Evolutionary conservation across 495 filamentous ascomycete species (phyloP), one percentile per base, ranked within the genome.

Genomic region (Daldinia concentrica): DNA sequence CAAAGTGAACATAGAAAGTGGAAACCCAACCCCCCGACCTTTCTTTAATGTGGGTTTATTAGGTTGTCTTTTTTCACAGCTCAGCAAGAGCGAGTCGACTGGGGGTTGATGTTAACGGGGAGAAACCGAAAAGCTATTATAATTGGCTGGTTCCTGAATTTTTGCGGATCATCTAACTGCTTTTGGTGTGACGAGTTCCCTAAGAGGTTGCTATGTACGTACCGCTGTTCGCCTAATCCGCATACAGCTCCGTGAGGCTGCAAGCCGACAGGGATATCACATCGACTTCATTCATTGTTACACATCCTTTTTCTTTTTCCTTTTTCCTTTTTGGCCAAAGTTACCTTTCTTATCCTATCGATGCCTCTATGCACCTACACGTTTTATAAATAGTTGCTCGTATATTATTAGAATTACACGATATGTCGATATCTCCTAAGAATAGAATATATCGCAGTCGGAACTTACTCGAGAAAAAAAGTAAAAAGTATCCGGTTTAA

Each of bases 111-210:
- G 56, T 68, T 60, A 60, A 74, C 72, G 69, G 74, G 74, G 68
- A 76, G 72, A 55, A 77, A 75, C 66, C 69, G 72, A 77, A 26
- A 24, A 6, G 7, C 34, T 54, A 19, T 30, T 27, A 14, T 58
- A 8, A 77, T 77, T 74, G 74, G 74, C 2, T 17, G 11, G 71
- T 71, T 30, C 68, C 71, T 74, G 71, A 37, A 17, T 29, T 60
- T 52, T 34, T 58, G 41, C 61, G 72, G 72, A 65, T 63, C 48
- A 12, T 30, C 37, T 50, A 32, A 26, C 74, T 68, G n/a, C 39
- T 70, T 67, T 29, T 5, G 54, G 63, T 54, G 71, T 68, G 71
- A 69, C 65, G 64, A n/a, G 48, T 61, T 58, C 57, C 55, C 65
- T 43, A 26, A 55, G 54, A 68, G 56, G 64, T 57, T 14, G 2